Base-by-base conservation (phyloP, 2,329 filamentous ascomycete species). In the Aspergillus jensenii region DNA sequence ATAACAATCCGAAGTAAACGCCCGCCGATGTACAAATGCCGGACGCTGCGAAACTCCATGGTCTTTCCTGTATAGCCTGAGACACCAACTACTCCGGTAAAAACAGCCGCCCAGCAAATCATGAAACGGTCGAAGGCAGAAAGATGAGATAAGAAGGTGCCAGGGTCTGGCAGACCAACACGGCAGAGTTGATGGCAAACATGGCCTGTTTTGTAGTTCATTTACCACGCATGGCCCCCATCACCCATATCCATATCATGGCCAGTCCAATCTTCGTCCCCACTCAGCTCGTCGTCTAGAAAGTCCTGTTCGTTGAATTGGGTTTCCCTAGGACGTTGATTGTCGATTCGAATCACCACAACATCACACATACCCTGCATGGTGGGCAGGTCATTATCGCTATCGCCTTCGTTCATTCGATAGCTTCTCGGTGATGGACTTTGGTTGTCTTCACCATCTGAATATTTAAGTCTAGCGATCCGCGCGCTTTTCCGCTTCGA, bases 231-330 rank as follows among this genome's bases (percentile, higher is more conserved):
- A 65, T 68, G 60, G 2, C 63, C 62, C 9, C 44, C 59, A 21
- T 59, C 59, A 21, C 41, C 61, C 25, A 61, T 45, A 41, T 71
- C 66, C 25, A 65, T 56, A 40, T 81, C 79, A 41, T 78, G 75
- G 8, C 81, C 83, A 56, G 80, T 78, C 84, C 85, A 88, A 60
- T 87, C 85, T 58, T 85, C 84, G 65, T 88, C 85, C 4, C 81
- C 84, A 66, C 83, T 86, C 1, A 75, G 71, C 66, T 87, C 85
- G 21, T 79, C 80, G 62, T 87, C 84, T 2, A 86, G 75, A 61
- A 88, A 87, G 63, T 88, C 83, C 31, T 75, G 77, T 62, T 87
- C 85, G 25, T 79, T 81, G 65, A 80, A 84, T 45, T 85, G 81
- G 44, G 80, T 78, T 58, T 87, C 84, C 4, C 80, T 78, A 1